Evolutionary conservation across 768 basidiomycete genomes (phyloP), one percentile per base, ranked within the genome.

Genomic region (Erythrobasidium yunnanense): DNA sequence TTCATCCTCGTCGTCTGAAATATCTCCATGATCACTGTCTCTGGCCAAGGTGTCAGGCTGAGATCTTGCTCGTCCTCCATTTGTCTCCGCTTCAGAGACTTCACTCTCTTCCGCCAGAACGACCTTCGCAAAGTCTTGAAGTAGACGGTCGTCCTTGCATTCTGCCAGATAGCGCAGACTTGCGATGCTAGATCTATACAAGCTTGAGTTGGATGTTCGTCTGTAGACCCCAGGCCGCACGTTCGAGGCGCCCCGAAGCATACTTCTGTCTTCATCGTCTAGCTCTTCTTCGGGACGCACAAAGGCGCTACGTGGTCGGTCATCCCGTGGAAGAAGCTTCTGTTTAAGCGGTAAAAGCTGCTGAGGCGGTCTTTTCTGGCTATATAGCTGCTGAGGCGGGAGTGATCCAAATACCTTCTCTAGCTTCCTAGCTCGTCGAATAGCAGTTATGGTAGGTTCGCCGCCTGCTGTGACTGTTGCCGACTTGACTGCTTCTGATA

Each of bases 331-430:
- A n/a, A n/a, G n/a, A n/a, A n/a, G n/a, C n/a, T n/a, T n/a, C n/a
- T n/a, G n/a, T n/a, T n/a, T n/a, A n/a, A n/a, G n/a, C n/a, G n/a
- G n/a, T n/a, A n/a, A n/a, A n/a, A n/a, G n/a, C n/a, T n/a, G n/a
- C n/a, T n/a, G n/a, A n/a, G n/a, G n/a, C n/a, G n/a, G n/a, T n/a
- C n/a, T n/a, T n/a, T n/a, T n/a, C n/a, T n/a, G n/a, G n/a, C n/a
- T n/a, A n/a, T 60, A 60, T 4, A 60, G 18, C 25, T 60, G 42
- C 29, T 34, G 38, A 25, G 57, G 57, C 42, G 57, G 57, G 17
- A 60, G 25, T 11, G 57, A 60, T 15, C 57, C 57, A 38, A 60
- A 60, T 8, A 60, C 42, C 38, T 60, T 60, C 29, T 60, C 57
- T 11, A 60, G 42, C 42, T 60, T 60, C 18, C 57, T 20, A 13